phyloP scores from a whole-genome alignment of 768 basidiomycete species.

The Boletellus ananiceps region DNA sequence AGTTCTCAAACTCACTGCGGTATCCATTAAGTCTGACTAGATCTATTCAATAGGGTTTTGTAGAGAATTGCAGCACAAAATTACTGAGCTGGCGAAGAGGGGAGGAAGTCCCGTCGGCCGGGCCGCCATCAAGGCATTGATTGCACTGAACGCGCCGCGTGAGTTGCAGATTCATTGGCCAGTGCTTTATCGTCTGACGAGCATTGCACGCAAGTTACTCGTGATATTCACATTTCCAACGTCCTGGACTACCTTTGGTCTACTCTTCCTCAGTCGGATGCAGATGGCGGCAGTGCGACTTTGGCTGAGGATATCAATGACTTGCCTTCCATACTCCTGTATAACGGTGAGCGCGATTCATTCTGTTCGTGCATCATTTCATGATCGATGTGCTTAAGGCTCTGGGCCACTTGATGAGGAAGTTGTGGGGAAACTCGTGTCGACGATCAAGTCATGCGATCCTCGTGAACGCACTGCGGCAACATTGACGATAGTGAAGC shows the following conservation, averaged over 20 bases:
- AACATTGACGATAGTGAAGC: constrained; percentile 11
- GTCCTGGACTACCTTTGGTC: constrained; percentile 4
- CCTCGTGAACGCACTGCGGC: neutral
- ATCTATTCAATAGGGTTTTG: neutral
- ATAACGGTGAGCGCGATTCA: neutral
- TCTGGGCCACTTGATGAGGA: neutral
- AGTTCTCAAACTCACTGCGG: neutral
- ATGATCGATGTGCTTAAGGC: neutral
- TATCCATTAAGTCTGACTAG: neutral
- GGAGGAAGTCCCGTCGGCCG: neutral
- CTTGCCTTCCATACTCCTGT: neutral
- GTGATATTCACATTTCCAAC: neutral
- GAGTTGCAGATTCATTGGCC: neutral
- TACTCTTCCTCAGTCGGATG: constrained; percentile 4
- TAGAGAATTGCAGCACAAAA: neutral
- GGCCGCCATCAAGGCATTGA: constrained; percentile 4
- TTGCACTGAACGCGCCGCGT: neutral
- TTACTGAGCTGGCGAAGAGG: neutral
- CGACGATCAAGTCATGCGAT: neutral
- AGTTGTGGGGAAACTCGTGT: neutral
- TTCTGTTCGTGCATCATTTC: neutral
- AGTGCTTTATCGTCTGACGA: neutral
- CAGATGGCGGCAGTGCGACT: neutral
- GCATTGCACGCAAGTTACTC: neutral
- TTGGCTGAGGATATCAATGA: neutral